phyloP scores from a whole-genome alignment of 2,329 filamentous ascomycete genomes.

The Fusarium circinatum region DNA sequence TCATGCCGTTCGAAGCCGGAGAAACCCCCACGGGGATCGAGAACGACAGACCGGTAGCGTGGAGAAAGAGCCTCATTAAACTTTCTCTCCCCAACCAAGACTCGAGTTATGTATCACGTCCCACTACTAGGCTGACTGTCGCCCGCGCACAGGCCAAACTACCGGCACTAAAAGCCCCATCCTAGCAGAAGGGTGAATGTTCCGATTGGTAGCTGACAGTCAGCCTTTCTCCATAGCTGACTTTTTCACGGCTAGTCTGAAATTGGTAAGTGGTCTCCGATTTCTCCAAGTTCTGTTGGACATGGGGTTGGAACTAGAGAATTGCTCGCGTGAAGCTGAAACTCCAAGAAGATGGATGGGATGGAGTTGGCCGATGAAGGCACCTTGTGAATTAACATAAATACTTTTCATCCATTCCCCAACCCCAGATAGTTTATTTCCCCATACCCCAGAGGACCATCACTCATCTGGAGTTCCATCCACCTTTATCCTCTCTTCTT shows the following conservation, averaged over 20 bases:
- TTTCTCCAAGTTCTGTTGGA: background rate
- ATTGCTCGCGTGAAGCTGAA: conserved; percentile 2
- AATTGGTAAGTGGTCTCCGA: background rate
- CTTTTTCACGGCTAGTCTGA: background rate
- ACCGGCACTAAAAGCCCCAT: background rate
- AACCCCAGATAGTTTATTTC: conserved; percentile 10
- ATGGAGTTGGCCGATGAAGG: background rate
- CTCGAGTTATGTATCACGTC: background rate
- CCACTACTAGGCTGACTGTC: conserved; percentile 12
- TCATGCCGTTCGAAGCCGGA: background rate
- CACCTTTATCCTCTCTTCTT: background rate
- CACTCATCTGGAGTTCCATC: background rate
- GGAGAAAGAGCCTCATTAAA: conserved; percentile 8
- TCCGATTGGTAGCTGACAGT: conserved; percentile 11
- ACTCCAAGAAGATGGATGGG: background rate
- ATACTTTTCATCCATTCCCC: conserved; percentile 10
- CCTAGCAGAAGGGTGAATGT: background rate
- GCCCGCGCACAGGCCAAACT: conserved; percentile 1
- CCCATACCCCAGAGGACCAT: background rate
- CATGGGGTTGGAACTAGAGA: background rate
- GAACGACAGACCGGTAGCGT: background rate
- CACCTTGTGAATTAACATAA: background rate
- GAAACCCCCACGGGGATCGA: conserved; percentile 5
- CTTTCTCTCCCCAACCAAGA: background rate
- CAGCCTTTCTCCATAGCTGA: background rate